Evolutionary conservation across 371 early-diverging fungal species (phyloP).

Genomic region (Rhizomucor miehei): DNA sequence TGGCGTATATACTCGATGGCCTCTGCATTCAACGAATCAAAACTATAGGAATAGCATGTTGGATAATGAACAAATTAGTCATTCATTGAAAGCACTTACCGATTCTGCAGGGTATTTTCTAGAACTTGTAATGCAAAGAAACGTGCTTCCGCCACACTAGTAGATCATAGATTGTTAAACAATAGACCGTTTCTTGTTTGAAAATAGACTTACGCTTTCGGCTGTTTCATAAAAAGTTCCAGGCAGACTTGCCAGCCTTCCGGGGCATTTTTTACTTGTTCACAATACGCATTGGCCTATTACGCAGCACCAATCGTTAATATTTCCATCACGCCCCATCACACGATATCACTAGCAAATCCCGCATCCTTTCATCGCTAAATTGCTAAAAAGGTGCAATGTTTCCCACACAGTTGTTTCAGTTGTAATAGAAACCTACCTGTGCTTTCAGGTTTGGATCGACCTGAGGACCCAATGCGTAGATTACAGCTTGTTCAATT

Average conservation of each 20-base stretch:
- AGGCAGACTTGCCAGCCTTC: conserved; percentile 89
- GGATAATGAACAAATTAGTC: background rate
- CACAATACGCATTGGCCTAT: conserved; percentile 87
- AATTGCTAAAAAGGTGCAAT: too few relatives aligned
- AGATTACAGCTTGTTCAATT: conserved; percentile 83
- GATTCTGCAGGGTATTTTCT: conserved; percentile 70
- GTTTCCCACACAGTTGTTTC: too few relatives aligned
- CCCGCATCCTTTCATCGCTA: too few relatives aligned
- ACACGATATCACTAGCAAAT: background rate
- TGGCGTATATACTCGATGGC: conserved; percentile 61
- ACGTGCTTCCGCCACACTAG: conserved; percentile 76
- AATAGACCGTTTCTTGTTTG: background rate
- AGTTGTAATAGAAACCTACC: conserved; percentile 59
- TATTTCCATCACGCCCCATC: background rate
- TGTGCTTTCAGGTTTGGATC: conserved; percentile 70
- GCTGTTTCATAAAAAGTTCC: conserved; percentile 71
- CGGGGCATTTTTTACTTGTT: conserved; percentile 72
- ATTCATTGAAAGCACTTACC: conserved; percentile 27
- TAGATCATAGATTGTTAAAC: background rate
- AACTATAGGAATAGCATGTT: conserved; percentile 42
- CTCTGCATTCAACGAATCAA: conserved; percentile 50
- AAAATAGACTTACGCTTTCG: conserved; percentile 64
- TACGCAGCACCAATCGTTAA: background rate
- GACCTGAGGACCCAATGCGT: conserved; percentile 71
- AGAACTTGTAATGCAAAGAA: conserved; percentile 85